Evolutionary conservation across 768 basidiomycete species (phyloP), one percentile per base, ranked within the genome.

Genomic region (Hypholoma fasciculare): DNA sequence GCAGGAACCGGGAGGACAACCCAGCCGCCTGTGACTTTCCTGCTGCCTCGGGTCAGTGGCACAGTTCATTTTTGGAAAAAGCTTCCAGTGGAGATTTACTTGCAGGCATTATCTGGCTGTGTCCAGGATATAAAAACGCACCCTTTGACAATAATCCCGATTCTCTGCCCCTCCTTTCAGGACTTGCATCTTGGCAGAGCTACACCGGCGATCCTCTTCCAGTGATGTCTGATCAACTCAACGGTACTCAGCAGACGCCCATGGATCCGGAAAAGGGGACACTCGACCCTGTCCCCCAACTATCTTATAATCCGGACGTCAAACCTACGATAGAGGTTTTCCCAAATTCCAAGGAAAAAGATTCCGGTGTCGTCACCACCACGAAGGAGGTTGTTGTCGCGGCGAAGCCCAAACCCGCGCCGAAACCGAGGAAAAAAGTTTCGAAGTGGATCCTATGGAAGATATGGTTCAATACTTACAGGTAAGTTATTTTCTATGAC

Each of bases 391-490:
- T 73, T 49, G 63, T 55, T 56, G 67, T 68, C 9, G 58, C 67
- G 26, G 68, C 76, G 1, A 69, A 77, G 16, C 68, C 75, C 48
- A 76, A 79, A 64, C 74, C 79, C 7, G 57, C 71, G n/a, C 62
- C 68, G 26, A 78, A 79, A 47, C 66, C 77, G 36, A 86, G 83
- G 76, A 80, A 78, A 69, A 81, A 84, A 66, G 78, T 78, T 27
- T 83, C 87, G 1, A 82, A 77, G 57, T 86, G 85, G 76, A 79
- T 87, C 38, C 69, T 78, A 49, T 85, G 80, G 74, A 77, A 71
- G 46, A 70, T 89, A 40, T 90, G 88, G 87, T 90, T 85, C 72
- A 88, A 90, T 63, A 85, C 82, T 0, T 90, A 90, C 70, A 76
- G 86, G 88, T 87, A 60, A 17, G 53, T 43, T 56, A 27, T 47